These are phyloP conservation scores for Pseudogymnoascus sp. DNA, from an alignment of 2,329 filamentous ascomycete species.

Conservation along the genomic window DNA sequence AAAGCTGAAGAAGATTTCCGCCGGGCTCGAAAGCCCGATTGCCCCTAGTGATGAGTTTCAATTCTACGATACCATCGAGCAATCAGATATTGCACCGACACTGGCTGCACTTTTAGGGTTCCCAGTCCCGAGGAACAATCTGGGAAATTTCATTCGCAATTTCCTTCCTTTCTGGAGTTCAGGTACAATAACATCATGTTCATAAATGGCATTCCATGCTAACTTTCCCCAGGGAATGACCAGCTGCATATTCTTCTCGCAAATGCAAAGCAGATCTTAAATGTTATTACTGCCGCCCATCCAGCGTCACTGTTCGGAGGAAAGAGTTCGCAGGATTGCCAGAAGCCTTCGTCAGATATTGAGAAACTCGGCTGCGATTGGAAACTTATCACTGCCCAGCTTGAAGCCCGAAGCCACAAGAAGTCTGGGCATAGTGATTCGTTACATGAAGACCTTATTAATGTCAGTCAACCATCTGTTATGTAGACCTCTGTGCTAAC, in stretches of 20 bases:
- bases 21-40: conserved; percentile 43
- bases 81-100: conserved; percentile 89
- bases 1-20: conserved; percentile 55
- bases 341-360: conserved; percentile 28
- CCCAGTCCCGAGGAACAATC: conserved; percentile 80
- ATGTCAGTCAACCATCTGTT: conserved; percentile 27
- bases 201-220: conserved; percentile 12
- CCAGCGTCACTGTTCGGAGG: conserved; percentile 43
- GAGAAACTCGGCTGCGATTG: conserved; percentile 64
- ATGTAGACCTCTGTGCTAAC: conserved; percentile 15
- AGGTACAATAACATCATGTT: conserved; percentile 36
- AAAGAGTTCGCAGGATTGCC: conserved; percentile 22
- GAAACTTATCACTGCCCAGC: conserved; percentile 31
- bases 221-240: conserved; percentile 37
- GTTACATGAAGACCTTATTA: conserved; percentile 39
- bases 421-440: conserved; percentile 28
- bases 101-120: conserved; percentile 80
- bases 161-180: conserved; percentile 71
- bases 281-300: conserved; percentile 69
- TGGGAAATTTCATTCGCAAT: conserved; percentile 76
- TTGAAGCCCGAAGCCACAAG: conserved; percentile 13
- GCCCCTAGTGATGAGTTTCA: conserved; percentile 62
- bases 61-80: conserved; percentile 80
- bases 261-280: conserved; percentile 75
- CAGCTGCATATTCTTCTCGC: conserved; percentile 61